phyloP scores from a whole-genome alignment of 2,329 filamentous ascomycete species.

The Botrytis sinoallii region DNA sequence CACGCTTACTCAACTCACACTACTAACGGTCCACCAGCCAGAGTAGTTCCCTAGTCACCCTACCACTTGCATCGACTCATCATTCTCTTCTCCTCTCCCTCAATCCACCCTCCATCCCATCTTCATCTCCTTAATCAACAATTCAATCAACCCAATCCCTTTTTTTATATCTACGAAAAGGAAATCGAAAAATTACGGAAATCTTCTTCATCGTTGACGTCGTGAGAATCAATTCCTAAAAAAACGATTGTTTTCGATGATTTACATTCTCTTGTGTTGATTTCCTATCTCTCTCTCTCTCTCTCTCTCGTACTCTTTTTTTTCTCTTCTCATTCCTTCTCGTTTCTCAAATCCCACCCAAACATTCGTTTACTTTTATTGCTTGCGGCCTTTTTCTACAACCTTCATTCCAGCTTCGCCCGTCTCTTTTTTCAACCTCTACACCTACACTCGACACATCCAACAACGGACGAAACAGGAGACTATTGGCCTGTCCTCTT shows the following conservation, averaged over 20 bases:
- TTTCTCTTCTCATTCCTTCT: slow-evolving; percentile 4
- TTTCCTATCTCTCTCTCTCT: slow-evolving; percentile 6
- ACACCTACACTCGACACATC: not conserved
- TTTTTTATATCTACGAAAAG: slow-evolving; percentile 63
- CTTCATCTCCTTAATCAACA: slow-evolving; percentile 40
- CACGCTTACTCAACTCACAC: not conserved
- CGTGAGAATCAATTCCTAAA: not conserved
- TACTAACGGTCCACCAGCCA: not conserved
- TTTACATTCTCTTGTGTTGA: slow-evolving; percentile 24
- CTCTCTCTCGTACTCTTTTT: slow-evolving; percentile 8
- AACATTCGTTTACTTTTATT: slow-evolving; percentile 8
- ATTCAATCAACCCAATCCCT: slow-evolving; percentile 48
- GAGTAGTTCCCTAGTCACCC: no score
- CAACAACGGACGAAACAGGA: slow-evolving; percentile 11
- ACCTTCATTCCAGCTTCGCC: slow-evolving; percentile 17
- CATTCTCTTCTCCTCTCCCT: not conserved
- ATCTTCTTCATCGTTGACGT: slow-evolving; percentile 41
- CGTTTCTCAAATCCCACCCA: not conserved
- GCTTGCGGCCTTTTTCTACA: slow-evolving; percentile 7
- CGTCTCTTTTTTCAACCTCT: not conserved
- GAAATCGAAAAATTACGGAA: slow-evolving; percentile 56
- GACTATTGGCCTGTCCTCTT: slow-evolving; percentile 4
- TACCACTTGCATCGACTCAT: not conserved
- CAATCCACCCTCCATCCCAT: slow-evolving; percentile 35
- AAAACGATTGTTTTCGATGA: slow-evolving; percentile 20